Base-by-base conservation (phyloP, 108 stramenopile genomes). In the Schizochytrium sp. region DNA sequence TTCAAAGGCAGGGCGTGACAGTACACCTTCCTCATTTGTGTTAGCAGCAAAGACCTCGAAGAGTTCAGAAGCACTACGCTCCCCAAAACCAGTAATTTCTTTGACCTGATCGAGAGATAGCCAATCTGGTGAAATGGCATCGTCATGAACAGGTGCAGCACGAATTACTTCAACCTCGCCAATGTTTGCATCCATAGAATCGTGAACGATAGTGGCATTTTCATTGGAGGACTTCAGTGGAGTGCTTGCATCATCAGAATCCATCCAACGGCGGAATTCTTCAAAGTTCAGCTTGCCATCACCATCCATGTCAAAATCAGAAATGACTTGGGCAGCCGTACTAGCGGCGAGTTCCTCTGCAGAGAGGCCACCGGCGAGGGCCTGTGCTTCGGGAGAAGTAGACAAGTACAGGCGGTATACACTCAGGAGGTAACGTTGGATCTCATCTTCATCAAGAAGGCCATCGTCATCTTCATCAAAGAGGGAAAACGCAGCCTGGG, bases 251-350 rank as follows among this genome's bases (percentile, higher is more conserved):
- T 41, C 76, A 64, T 90, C 49, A 5, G 87, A 69, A 19, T 15
- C 60, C 55, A 90, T 88, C 90, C 90, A 90, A 5, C 56, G 12
- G 60, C 58, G 44, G 53, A 90, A 90, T 55, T 88, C 87, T 49
- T 87, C 61, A 19, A 90, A 72, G 87, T 53, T 28, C 4, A 90
- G 47, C 49, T 64, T 44, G 10, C 87, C 87, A 12, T 69, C 61
- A 19, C 47, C 87, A 3, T 88, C 45, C 87, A 47, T 42, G 28
- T 64, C 61, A 17, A 45, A 57, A 19, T 73, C 88, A 42, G 47
- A 56, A 56, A 92, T 72, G 44, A 88, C 90, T 41, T 89, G 89
- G 56, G 40, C 56, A 40, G 92, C 87, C 38, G 92, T 92, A 53
- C 50, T 50, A 10, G 4, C 45, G 5, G 89, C 89, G 13, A 89